Base-by-base conservation (phyloP, 2,329 filamentous ascomycete species). In the Xylariaceae sp. region DNA sequence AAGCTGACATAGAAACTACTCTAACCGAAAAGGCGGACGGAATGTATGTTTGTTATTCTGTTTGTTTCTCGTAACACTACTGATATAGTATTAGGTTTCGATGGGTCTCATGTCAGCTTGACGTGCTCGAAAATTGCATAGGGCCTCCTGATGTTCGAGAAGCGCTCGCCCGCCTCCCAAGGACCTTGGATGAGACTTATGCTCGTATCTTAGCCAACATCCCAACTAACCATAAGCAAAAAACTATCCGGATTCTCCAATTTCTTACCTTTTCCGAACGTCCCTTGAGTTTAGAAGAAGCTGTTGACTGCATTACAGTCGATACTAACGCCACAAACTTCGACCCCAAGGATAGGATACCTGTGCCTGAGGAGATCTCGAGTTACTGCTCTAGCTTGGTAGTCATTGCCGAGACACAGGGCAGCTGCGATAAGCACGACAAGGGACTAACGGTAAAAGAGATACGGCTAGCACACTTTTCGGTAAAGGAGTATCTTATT, bases 381-480 rank as follows among this genome's bases (percentile, higher is more conserved):
- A 23, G 23, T 40, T 60, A 56, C 27, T 59, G 57, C 42, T 54
- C 60, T 1, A 55, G 58, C 42, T 47, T 64, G 14, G 52, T 62
- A 19, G 36, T 54, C n/a, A 32, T 53, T 20, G 47, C 39, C 4
- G 40, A 41, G 17, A 37, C 20, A 23, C 6, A 21, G 19, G 20
- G 39, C 22, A 14, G 38, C 22, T 20, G 20, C 16, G 22, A 35
- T 17, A 12, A 49, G 19, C 21, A 36, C 16, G 21, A 35, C 17
- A 11, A 49, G 20, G 17, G 32, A 7, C 16, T 20, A 29, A 47
- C 8, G 11, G 12, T 32, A 3, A 38, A 10, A 3, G 43, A 45
- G 22, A 48, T 59, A 38, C 56, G 46, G 23, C 49, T 65, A 6
- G 58, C 61, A 6, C 61, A 67, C 54, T 60, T 58, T 16, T 62